Evolutionary conservation across 1,139 yeast species (phyloP), one percentile per base, ranked within the genome.

Genomic region (Suhomyces ambrosiae): DNA sequence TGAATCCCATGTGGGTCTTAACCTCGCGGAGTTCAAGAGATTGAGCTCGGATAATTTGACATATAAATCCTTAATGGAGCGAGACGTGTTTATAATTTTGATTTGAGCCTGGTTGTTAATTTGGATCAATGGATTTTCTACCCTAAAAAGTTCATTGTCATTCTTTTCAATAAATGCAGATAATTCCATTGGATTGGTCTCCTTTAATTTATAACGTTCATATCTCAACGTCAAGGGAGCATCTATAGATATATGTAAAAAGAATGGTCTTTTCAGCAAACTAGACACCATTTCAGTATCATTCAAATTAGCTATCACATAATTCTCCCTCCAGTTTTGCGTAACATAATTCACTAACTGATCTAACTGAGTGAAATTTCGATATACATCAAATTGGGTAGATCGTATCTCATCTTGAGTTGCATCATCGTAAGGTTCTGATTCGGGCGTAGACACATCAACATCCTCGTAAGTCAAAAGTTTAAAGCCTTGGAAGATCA

Each of bases 1-100:
- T 1, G 92, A 77, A 59, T 92, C 98, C 99, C 99, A 92, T 3
- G 83, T 76, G 0, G 99, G 99, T 38, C 99, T 71, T 35, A 90
- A 67, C 19, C 97, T 74, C 9, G 85, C 64, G 4, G 54, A 56
- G 50, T 86, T 81, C 16, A 68, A 46, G 25, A 88, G 58, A 45
- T 82, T 69, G 32, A 87, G 61, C 32, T 71, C 74, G 9, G 74
- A 65, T 9, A 87, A 67, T 42, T 76, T 75, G 3, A 64, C 63
- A 44, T 74, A 71, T 23, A 86, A 64, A 30, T 73, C 70, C 33
- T 68, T 68, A 13, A 77, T 60, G 5, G 74, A 63, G 10, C 60
- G 57, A 3, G 80, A 65, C 7, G 82, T 74, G 60, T 87, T 86
- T 48, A 85, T 65, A 34, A 87, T 69, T 38, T 77, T 79, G 32